Evolutionary conservation across 202 grass and related monocot genomes (phyloP).

Genomic region (Zoysia matrella): DNA sequence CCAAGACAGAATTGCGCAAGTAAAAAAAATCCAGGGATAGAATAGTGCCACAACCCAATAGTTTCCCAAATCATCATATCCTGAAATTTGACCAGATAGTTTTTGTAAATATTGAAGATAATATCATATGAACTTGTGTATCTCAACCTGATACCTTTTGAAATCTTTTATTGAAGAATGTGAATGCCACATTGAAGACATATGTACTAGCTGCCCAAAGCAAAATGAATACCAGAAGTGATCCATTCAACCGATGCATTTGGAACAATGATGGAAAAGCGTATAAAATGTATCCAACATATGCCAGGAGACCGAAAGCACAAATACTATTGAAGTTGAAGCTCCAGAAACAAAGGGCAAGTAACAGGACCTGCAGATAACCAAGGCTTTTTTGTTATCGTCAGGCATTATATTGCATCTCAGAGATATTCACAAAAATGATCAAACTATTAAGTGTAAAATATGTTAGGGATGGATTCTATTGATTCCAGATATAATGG

Average conservation of each 20-base stretch:
- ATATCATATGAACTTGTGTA: slow-evolving; percentile 26
- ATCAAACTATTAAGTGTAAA: not conserved
- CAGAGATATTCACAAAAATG: not conserved
- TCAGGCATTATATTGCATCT: not conserved
- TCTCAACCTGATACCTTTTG: slow-evolving; percentile 68
- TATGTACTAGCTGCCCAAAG: slow-evolving; percentile 96
- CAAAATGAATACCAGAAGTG: slow-evolving; percentile 92
- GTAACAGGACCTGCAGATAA: slow-evolving; percentile 82
- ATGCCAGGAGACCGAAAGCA: slow-evolving; percentile 95
- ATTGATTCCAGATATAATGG: no score
- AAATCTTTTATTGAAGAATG: slow-evolving; percentile 97
- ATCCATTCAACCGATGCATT: slow-evolving; percentile 95
- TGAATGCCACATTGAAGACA: slow-evolving; percentile 95
- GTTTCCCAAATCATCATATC: slow-evolving; percentile 99
- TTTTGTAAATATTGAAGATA: slow-evolving; percentile 33
- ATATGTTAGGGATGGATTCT: no score
- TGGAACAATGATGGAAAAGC: slow-evolving; percentile 92
- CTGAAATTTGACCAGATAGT: slow-evolving; percentile 57
- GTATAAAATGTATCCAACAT: slow-evolving; percentile 96
- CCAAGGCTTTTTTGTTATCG: slow-evolving; percentile 10
- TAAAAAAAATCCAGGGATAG: slow-evolving; percentile 94
- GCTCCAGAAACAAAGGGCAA: slow-evolving; percentile 93
- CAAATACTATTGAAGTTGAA: slow-evolving; percentile 92
- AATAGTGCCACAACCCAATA: slow-evolving; percentile 97
- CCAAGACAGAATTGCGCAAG: slow-evolving; percentile 97